phyloP scores from a whole-genome alignment of 2,329 filamentous ascomycete species.

The Xylaria sp. region DNA sequence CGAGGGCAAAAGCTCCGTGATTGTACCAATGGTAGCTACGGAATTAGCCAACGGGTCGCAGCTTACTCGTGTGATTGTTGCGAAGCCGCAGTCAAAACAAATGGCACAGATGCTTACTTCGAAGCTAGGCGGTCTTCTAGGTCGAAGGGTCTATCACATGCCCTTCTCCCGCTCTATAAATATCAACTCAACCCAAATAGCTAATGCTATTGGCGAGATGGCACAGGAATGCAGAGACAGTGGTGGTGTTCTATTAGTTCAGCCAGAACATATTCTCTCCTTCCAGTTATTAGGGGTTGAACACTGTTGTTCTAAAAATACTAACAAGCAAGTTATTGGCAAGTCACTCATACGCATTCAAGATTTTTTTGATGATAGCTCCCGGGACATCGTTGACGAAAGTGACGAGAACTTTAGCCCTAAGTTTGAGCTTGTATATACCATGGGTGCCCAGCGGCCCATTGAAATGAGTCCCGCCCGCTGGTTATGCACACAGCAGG shows the following conservation, averaged over 20 bases:
- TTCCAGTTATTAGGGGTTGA: conserved; percentile 72
- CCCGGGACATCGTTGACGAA: conserved; percentile 71
- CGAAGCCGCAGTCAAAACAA: conserved; percentile 66
- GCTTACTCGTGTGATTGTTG: conserved; percentile 66
- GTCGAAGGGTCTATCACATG: conserved; percentile 64
- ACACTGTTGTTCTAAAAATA: conserved; percentile 37
- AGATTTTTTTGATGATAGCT: conserved; percentile 55
- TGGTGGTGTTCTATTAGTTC: conserved; percentile 68
- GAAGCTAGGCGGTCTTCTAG: conserved; percentile 65
- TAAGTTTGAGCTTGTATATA: conserved; percentile 72
- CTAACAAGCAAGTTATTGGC: conserved; percentile 22
- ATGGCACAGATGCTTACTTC: conserved; percentile 67
- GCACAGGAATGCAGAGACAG: conserved; percentile 59
- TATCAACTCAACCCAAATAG: conserved; percentile 52
- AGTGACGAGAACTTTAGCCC: conserved; percentile 71
- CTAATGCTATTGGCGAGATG: conserved; percentile 52
- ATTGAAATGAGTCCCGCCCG: conserved; percentile 65
- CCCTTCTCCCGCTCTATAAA: conserved; percentile 63
- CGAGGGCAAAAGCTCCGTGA: conserved; percentile 65
- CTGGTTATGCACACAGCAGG: conserved; percentile 66
- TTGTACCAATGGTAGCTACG: conserved; percentile 64
- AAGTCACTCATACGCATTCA: conserved; percentile 32
- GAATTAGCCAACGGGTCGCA: conserved; percentile 57
- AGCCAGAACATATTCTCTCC: conserved; percentile 73
- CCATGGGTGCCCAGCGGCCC: conserved; percentile 63